Evolutionary conservation across 2,329 filamentous ascomycete genomes (phyloP).

Genomic region (Fusarium stilboides): DNA sequence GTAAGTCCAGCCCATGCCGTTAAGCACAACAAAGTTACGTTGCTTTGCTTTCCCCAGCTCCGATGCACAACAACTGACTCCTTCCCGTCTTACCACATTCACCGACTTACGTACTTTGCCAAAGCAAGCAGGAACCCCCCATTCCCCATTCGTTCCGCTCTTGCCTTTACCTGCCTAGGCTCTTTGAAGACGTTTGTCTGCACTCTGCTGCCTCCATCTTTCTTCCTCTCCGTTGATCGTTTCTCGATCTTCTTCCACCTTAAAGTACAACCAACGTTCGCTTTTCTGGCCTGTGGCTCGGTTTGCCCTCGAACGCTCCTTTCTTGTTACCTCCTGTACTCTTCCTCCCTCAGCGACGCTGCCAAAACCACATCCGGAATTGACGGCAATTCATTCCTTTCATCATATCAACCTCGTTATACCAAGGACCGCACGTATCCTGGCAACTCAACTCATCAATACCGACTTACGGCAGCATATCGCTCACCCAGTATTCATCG

Average conservation of each 20-base stretch:
- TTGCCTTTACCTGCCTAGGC: conserved; percentile 20
- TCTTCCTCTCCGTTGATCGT: conserved; percentile 22
- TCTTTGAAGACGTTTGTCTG: background rate
- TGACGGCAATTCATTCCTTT: conserved; percentile 38
- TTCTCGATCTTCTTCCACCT: conserved; percentile 25
- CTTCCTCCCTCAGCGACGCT: conserved; percentile 18
- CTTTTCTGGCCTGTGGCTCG: conserved; percentile 26
- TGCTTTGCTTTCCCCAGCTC: conserved; percentile 4
- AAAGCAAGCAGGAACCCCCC: conserved; percentile 21
- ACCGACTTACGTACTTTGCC: conserved; percentile 29
- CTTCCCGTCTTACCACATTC: conserved; percentile 28
- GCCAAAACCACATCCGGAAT: conserved; percentile 23
- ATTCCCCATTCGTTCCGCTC: conserved; percentile 31
- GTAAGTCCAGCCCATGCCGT: background rate
- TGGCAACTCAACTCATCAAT: conserved; percentile 31
- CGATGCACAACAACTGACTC: conserved; percentile 19
- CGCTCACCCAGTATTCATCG: conserved; percentile 46
- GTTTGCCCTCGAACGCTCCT: conserved; percentile 27
- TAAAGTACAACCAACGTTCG: conserved; percentile 31
- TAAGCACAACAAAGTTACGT: conserved; percentile 1
- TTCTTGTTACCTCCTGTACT: conserved; percentile 27
- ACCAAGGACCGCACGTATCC: conserved; percentile 29
- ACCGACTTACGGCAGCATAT: conserved; percentile 45
- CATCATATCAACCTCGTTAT: conserved; percentile 36
- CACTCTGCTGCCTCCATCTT: conserved; percentile 22